Conservation (phyloP, 306 rosid species). For the Vachellia pachyceras region DNA sequence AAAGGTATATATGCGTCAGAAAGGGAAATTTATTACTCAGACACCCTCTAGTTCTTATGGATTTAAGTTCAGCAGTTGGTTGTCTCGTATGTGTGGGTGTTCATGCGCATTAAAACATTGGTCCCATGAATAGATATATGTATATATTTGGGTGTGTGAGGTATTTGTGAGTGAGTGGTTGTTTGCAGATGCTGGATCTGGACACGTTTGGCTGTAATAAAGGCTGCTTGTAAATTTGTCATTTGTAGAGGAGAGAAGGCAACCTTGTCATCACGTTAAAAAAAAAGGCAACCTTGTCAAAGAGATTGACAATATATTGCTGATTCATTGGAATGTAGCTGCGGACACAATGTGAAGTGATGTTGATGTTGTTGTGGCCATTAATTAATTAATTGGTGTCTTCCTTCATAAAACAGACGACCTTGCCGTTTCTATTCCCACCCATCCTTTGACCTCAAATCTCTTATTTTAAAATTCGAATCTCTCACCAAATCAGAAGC, state of each 20-base stretch:
- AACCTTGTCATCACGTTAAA: no score
- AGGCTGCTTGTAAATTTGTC: not conserved
- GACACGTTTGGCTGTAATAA: not conserved
- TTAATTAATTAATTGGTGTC: not conserved
- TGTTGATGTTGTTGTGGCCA: not conserved
- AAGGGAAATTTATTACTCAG: not conserved
- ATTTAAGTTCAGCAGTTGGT: slow-evolving; percentile 17
- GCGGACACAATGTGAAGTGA: not conserved
- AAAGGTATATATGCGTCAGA: slow-evolving; percentile 29
- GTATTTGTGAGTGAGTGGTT: not conserved
- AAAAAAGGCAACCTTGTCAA: not conserved
- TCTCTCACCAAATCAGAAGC: not conserved
- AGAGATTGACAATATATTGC: not conserved
- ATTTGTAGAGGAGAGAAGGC: not conserved
- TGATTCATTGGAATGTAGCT: not conserved
- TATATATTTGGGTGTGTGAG: not conserved
- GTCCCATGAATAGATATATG: not conserved
- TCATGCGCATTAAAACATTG: not conserved
- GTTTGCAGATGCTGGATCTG: not conserved
- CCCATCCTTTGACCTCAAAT: not conserved
- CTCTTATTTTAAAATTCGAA: not conserved
- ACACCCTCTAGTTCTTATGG: slow-evolving; percentile 1
- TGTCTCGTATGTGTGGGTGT: not conserved
- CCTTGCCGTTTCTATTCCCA: not conserved
- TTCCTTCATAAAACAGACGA: not conserved